These are phyloP conservation scores for Silybum marianum DNA, from an alignment of 129 eudicot genomes.

Conservation along the genomic window DNA sequence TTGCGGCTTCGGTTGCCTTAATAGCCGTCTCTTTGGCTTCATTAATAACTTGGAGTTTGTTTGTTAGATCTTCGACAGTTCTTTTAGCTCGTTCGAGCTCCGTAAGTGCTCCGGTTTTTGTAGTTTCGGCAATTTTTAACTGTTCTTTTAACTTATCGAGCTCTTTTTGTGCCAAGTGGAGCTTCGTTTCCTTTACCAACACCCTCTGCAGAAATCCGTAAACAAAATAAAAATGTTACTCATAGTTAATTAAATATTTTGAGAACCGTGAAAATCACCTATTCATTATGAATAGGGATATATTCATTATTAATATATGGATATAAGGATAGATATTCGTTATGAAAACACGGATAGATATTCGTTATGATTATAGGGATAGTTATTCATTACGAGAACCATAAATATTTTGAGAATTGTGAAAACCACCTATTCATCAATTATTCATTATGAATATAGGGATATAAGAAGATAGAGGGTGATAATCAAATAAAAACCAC, in stretches of 20 bases:
- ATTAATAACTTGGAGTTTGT: slow-evolving; percentile 54
- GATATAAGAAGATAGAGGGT: too few relatives aligned
- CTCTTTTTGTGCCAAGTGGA: slow-evolving; percentile 80
- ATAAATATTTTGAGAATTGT: too few relatives aligned
- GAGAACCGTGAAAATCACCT: too few relatives aligned
- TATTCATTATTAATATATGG: too few relatives aligned
- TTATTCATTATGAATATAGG: too few relatives aligned
- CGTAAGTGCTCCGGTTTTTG: slow-evolving; percentile 64
- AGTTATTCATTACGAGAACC: too few relatives aligned
- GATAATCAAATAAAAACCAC: too few relatives aligned
- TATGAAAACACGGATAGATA: neutral
- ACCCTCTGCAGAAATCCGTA: slow-evolving; percentile 51
- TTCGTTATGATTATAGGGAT: neutral
- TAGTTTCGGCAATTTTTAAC: slow-evolving; percentile 66
- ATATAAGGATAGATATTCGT: too few relatives aligned
- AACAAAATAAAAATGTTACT: slow-evolving; percentile 1
- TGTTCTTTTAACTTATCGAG: slow-evolving; percentile 72
- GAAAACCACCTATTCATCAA: neutral
- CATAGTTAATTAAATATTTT: too few relatives aligned
- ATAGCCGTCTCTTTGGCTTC: slow-evolving; percentile 66
- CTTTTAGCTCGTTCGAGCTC: slow-evolving; percentile 78
- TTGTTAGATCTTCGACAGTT: slow-evolving; percentile 62
- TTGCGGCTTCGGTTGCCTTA: slow-evolving; percentile 58
- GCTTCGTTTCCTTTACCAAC: slow-evolving; percentile 73
- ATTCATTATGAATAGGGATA: neutral